Conservation (phyloP, 352 stramenopile species). For the Phytophthora lateralis region DNA sequence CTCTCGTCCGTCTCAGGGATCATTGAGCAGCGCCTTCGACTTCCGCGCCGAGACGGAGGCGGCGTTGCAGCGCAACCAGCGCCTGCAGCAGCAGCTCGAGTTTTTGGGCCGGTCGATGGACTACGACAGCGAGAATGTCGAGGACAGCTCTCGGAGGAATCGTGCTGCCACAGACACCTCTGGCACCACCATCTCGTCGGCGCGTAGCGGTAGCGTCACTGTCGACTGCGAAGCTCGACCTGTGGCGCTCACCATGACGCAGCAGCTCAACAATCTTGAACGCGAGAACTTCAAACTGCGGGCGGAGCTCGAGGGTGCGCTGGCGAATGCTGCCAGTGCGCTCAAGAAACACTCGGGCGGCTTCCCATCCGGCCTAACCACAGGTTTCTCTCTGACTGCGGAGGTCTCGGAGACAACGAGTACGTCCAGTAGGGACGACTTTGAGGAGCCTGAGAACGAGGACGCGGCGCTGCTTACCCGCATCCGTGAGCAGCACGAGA, state of each 20-base stretch:
- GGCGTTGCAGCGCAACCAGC: slow-evolving; percentile 67
- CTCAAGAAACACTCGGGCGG: slow-evolving; percentile 45
- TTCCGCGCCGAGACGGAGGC: slow-evolving; percentile 58
- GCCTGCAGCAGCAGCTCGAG: slow-evolving; percentile 65
- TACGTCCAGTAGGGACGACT: slow-evolving; percentile 51
- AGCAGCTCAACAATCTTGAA: slow-evolving; percentile 77
- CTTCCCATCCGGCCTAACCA: slow-evolving; percentile 31
- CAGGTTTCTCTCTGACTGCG: slow-evolving; percentile 34
- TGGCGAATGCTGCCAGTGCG: slow-evolving; percentile 36
- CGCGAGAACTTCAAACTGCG: slow-evolving; percentile 76
- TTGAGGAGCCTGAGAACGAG: slow-evolving; percentile 50
- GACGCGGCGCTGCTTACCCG: slow-evolving; percentile 33
- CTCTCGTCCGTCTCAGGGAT: slow-evolving; percentile 10
- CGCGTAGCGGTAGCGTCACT: slow-evolving; percentile 28
- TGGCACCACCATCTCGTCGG: slow-evolving; percentile 41
- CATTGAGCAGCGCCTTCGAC: slow-evolving; percentile 42
- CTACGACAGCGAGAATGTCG: slow-evolving; percentile 39
- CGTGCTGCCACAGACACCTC: slow-evolving; percentile 58
- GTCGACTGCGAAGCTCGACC: slow-evolving; percentile 37
- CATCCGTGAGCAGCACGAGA: slow-evolving; percentile 43
- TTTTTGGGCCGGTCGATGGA: slow-evolving; percentile 61
- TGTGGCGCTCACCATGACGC: slow-evolving; percentile 63
- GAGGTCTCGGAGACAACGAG: slow-evolving; percentile 57
- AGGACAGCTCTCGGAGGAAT: slow-evolving; percentile 16
- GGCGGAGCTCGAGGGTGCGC: slow-evolving; percentile 50